Evolutionary conservation across 2,329 filamentous ascomycete genomes (phyloP), one percentile per base, ranked within the genome.

Genomic region (Phoma herbarum): DNA sequence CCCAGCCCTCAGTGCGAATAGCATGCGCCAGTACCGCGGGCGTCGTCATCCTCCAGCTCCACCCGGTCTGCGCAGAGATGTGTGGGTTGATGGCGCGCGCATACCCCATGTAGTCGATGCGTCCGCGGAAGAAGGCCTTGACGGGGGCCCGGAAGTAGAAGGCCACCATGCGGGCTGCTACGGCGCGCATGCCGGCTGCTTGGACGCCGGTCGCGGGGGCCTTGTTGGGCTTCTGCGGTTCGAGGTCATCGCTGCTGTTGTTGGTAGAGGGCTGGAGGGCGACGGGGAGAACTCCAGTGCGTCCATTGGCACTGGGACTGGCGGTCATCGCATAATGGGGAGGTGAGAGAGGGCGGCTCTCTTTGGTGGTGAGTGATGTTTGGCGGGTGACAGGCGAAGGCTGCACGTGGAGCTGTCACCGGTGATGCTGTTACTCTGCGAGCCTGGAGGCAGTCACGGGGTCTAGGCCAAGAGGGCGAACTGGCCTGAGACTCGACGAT

Each of bases 141-240:
- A 93, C 90, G 0, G 93, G 93, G 0, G 92, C 92, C 56, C 93
- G 85, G 74, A 97, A 97, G 61, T 96, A 97, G 70, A 97, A 97
- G 23, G 92, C 89, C 53, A 97, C 85, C 69, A 92, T 83, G 73
- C 96, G 90, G 8, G 92, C 90, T 68, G 90, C 93, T 62, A 97
- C 77, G 26, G 93, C 93, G 45, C 93, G 90, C 63, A 93, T 90
- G 39, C 91, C 87, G 22, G 93, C 93, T 4, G 93, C 93, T 22
- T 91, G 93, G n/a, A 91, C 90, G 46, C 91, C 93, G 16, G 86
- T 88, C 12, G 85, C 83, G 14, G 86, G 85, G 57, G 81, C 84
- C 63, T 85, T 84, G 59, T 81, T 81, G 54, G 83, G 83, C 51
- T 74, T 75, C 28, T 68, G 68, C 10, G 69, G 61, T 35, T 64